These are phyloP conservation scores for Aspergillus floridensis DNA, from an alignment of 2,329 filamentous ascomycete species.

Conservation along the genomic window DNA sequence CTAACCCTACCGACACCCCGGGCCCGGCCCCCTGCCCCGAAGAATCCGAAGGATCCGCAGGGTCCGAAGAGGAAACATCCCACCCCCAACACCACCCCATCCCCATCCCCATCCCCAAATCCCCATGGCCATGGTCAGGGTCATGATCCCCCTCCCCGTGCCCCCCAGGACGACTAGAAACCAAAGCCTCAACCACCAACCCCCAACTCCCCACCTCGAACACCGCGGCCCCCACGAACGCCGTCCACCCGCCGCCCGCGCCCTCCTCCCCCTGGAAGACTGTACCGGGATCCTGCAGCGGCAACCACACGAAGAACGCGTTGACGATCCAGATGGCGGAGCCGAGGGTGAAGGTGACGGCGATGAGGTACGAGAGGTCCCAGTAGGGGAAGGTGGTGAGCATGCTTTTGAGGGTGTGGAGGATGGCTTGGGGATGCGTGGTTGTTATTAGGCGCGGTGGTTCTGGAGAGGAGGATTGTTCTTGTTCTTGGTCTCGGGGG, in stretches of 20 bases:
- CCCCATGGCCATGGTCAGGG: no score
- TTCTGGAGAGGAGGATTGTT: no score
- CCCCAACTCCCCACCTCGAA: constrained; percentile 65
- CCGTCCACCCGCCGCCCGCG: constrained; percentile 59
- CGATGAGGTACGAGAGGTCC: constrained; percentile 57
- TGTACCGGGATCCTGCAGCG: constrained; percentile 52
- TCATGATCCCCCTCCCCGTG: no score
- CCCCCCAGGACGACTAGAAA: constrained; percentile 27
- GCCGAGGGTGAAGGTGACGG: constrained; percentile 54
- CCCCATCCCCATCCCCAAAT: no score
- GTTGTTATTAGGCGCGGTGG: no score
- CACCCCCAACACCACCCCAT: neutral
- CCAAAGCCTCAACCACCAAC: constrained; percentile 60
- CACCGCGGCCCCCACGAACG: constrained; percentile 65
- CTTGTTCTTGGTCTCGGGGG: no score
- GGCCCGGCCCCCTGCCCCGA: no score
- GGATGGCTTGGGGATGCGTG: constrained; percentile 31
- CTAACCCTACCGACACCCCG: no score
- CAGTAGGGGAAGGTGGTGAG: constrained; percentile 42
- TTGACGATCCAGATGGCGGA: constrained; percentile 59
- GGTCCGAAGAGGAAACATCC: no score
- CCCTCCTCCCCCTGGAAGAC: constrained; percentile 55
- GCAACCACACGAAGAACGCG: constrained; percentile 63
- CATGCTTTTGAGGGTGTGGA: constrained; percentile 47
- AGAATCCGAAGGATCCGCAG: no score